Conservation (phyloP, 306 rosid species). For the Begonia peltatifolia region DNA sequence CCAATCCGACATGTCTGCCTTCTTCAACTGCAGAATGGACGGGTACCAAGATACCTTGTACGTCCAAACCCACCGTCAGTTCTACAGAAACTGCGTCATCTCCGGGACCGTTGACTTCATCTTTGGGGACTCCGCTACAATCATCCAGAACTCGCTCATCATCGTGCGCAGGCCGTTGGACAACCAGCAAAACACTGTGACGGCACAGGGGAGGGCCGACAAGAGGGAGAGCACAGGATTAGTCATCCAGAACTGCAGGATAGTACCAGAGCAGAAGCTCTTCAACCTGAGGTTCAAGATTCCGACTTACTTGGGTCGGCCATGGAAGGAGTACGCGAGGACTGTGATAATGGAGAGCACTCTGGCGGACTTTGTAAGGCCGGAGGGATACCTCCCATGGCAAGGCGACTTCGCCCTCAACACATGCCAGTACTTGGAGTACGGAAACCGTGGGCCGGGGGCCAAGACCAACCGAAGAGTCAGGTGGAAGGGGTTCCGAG, state of each 20-base stretch:
- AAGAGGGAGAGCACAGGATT: constrained; percentile 13
- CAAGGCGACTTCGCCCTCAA: constrained; percentile 9
- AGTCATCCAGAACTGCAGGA: constrained; percentile 46
- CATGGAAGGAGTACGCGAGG: constrained; percentile 42
- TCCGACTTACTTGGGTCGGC: constrained; percentile 41
- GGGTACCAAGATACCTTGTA: constrained; percentile 66
- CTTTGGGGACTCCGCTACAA: constrained; percentile 33
- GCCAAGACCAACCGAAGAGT: constrained; percentile 23
- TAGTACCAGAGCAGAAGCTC: constrained; percentile 29
- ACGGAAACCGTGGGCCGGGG: constrained; percentile 40
- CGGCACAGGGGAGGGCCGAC: constrained; percentile 28
- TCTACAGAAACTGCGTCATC: constrained; percentile 64
- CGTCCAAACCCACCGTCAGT: constrained; percentile 42
- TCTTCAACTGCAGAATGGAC: constrained; percentile 45
- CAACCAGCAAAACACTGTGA: constrained; percentile 31
- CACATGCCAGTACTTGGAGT: constrained; percentile 48
- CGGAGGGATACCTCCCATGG: constrained; percentile 31
- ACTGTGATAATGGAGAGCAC: constrained; percentile 42
- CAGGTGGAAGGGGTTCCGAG: constrained; percentile 38
- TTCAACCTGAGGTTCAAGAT: constrained; percentile 16
- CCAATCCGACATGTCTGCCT: constrained; percentile 30
- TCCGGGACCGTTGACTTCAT: constrained; percentile 69
- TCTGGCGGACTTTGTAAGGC: constrained; percentile 32
- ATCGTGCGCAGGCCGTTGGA: constrained; percentile 27
- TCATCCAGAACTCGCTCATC: constrained; percentile 47